A percentile compares a stretch with the other conserved stretches of the same genome.
Evolutionary conservation across 2,329 filamentous ascomycete species (phyloP).

Genomic region (Fusarium dimerum): DNA sequence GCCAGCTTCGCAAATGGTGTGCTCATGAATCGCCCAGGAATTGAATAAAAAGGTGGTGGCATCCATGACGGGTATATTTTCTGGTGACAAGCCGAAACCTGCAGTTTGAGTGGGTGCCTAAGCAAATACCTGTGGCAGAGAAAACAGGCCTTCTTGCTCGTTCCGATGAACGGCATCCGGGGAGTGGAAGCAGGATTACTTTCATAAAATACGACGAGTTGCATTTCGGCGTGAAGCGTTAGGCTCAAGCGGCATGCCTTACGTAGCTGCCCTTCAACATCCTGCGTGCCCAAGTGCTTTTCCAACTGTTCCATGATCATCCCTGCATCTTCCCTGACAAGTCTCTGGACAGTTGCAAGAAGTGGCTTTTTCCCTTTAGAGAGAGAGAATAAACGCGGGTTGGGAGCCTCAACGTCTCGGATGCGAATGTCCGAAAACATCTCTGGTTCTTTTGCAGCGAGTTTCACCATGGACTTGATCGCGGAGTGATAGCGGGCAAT

Average conservation of each 20-base stretch:
- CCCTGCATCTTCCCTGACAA: slow-evolving; percentile 1
- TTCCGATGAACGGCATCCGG: slow-evolving; percentile 29
- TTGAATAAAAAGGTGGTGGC: slow-evolving; percentile 13
- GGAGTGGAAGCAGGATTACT: slow-evolving; percentile 21
- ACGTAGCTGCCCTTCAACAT: slow-evolving; percentile 15
- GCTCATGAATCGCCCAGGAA: slow-evolving; percentile 1
- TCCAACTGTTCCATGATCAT: slow-evolving; percentile 15
- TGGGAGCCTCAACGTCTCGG: slow-evolving; percentile 12
- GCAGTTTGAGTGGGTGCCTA: slow-evolving; percentile 24
- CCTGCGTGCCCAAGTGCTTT: neutral
- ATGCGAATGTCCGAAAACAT: slow-evolving; percentile 26
- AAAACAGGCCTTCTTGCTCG: slow-evolving; percentile 37
- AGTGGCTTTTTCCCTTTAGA: neutral
- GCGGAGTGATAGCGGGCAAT: slow-evolving; percentile 30
- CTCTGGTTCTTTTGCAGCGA: slow-evolving; percentile 24
- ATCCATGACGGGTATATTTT: slow-evolving; percentile 37
- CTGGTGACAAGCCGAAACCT: slow-evolving; percentile 33
- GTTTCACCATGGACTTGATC: slow-evolving; percentile 30
- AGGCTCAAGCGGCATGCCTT: slow-evolving; percentile 20
- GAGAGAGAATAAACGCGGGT: neutral
- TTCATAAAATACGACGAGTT: slow-evolving; percentile 34
- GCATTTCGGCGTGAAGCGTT: slow-evolving; percentile 35
- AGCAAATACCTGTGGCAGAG: slow-evolving; percentile 31
- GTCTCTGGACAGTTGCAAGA: neutral
- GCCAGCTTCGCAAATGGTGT: slow-evolving; percentile 1